Evolutionary conservation across 306 rosid species (phyloP), one percentile per base, ranked within the genome.

Genomic region (Inga oerstediana): DNA sequence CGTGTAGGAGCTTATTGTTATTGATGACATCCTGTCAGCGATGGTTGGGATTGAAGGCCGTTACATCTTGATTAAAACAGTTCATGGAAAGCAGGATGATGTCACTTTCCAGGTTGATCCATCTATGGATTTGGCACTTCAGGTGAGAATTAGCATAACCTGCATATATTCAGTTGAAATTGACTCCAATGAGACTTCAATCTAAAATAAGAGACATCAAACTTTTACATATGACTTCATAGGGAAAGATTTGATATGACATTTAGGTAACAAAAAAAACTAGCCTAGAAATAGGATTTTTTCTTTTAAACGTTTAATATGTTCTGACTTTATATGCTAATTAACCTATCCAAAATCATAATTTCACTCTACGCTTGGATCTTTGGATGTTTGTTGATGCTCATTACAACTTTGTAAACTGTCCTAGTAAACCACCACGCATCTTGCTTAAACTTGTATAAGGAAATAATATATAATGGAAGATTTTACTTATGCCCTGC

Each of bases 71-170:
- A 92, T 95, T 54, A 93, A 90, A 84, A 85, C 88, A 62, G 86
- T 84, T 71, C 92, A 51, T 1, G 97, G 93, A 80, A 93, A 86
- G 86, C 93, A 87, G 70, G 91, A 86, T 80, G 87, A 81, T 15
- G 80, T 90, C 85, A 52, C 77, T 32, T 93, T 93, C 83, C 89
- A 82, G 80, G 89, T 91, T 72, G 98, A 96, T 78, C 90, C 93
- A 24, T 93, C 99, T 35, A 96, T 91, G 99, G 99, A 96, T 91
- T 93, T 92, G 87, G 91, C 99, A 68, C 92, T 96, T 52, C 99
- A 95, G 99, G 99, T 95, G 64, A 81, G 83, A 83, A 75, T 69
- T 37, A 17, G 27, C 64, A 19, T 58, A 8, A 58, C 12, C 61
- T 6, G 61, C 24, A 54, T 54, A 16, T 54, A 19, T 58, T n/a